phyloP scores from a whole-genome alignment of 2,329 filamentous ascomycete species.

The Beauveria sp. region DNA sequence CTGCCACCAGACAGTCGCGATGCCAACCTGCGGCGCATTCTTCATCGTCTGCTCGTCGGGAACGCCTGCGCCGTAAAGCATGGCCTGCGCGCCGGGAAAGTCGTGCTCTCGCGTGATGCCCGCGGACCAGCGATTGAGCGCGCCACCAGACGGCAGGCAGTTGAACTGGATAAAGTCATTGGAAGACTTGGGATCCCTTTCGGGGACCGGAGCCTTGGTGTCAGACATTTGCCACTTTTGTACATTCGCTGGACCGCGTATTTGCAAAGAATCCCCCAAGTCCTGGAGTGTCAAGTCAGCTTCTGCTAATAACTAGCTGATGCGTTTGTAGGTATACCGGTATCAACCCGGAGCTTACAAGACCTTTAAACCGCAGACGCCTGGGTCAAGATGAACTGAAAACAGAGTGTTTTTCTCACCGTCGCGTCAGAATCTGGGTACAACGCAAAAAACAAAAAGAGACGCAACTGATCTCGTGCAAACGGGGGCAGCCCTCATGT shows the following conservation, averaged over 20 bases:
- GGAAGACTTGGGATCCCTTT: constrained; percentile 36
- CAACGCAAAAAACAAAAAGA: neutral
- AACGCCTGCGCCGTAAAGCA: constrained; percentile 91
- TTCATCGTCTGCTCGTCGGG: constrained; percentile 80
- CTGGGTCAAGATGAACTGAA: neutral
- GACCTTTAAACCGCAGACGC: neutral
- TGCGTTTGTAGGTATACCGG: neutral
- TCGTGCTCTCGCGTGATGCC: constrained; percentile 79
- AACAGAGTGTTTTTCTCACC: neutral
- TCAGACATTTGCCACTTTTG: neutral
- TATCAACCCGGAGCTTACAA: neutral
- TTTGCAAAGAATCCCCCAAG: neutral
- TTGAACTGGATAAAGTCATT: constrained; percentile 47
- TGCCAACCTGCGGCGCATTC: constrained; percentile 80
- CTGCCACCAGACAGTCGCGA: constrained; percentile 95
- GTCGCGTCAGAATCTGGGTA: neutral
- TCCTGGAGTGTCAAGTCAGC: no score
- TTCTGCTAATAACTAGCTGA: no score
- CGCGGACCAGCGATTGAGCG: constrained; percentile 79
- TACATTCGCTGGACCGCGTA: neutral
- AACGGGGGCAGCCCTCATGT: neutral
- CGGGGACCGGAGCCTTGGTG: neutral
- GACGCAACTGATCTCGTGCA: neutral
- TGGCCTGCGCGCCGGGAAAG: constrained; percentile 88
- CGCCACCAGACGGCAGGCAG: constrained; percentile 41